Base-by-base conservation (phyloP, 306 rosid genomes). In the Ormosia emarginata region DNA sequence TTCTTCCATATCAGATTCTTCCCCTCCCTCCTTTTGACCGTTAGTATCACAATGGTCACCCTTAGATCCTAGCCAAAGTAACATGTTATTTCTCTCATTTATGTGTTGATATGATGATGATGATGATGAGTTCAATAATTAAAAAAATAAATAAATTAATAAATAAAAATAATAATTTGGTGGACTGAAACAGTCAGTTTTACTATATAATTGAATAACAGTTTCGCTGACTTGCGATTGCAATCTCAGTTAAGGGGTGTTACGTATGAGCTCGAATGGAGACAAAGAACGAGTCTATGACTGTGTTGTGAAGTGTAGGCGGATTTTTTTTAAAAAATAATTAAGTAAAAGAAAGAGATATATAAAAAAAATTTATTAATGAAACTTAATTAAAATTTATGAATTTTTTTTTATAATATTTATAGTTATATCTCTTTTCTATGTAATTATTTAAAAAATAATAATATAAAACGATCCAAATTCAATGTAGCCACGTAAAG, bases 1-100 rank as follows among this genome's bases (percentile, higher is more conserved):
- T 69, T 77, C 84, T 73, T 89, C 88, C 87, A 83, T 81, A 59
- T 59, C 67, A 63, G 49, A 30, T 58, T 75, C 77, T 66, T 49
- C 14, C n/a, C 8, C 1, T 40, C 24, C 49, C 37, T 53, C 47
- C 53, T 49, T 41, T 44, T 75, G 37, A 68, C 36, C 34, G 33
- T 46, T 47, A 33, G 13, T 47, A 3, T 65, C 6, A 18, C 63
- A 32, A 55, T 46, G 36, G 7, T 37, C 66, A 37, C 39, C 50
- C 75, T 41, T 17, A 57, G 29, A 8, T 36, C 41, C 4, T 66
- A 43, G 57, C 15, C 77, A 64, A 64, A 64, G 65, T 34, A 63
- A n/a, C 72, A 24, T 67, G 82, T 50, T 7, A 50, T 43, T 77
- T 52, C 8, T 50, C 34, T 55, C 39, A 55, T 12, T 7, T 9